These are phyloP conservation scores for Penicillium odoratum DNA, from an alignment of 495 filamentous ascomycete species.

Conservation along the genomic window DNA sequence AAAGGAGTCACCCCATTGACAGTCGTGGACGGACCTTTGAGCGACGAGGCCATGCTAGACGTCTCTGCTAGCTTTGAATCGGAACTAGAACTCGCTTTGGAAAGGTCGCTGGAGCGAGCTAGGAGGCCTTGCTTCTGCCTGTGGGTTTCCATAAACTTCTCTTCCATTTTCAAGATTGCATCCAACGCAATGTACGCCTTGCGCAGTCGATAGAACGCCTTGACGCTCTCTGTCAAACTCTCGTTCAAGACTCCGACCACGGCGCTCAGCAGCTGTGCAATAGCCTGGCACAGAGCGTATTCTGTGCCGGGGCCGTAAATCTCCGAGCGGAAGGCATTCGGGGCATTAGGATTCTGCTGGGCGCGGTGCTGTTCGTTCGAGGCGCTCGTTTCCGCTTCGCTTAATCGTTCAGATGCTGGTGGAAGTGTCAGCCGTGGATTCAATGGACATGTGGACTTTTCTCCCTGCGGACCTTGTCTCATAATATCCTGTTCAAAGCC, in stretches of 20 bases:
- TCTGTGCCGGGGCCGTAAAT: constrained; percentile 85
- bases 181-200: constrained; percentile 88
- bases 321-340: constrained; percentile 52
- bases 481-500: constrained; percentile 96
- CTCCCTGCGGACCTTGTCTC: constrained; percentile 59
- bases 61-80: constrained; percentile 18
- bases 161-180: constrained; percentile 65
- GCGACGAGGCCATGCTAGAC: constrained; percentile 15
- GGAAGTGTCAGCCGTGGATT: neutral
- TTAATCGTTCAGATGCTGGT: constrained; percentile 67
- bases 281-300: constrained; percentile 74
- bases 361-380: constrained; percentile 76
- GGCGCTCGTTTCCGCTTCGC: constrained; percentile 76
- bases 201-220: constrained; percentile 88
- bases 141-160: constrained; percentile 50
- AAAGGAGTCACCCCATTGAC: constrained; percentile 4
- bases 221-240: constrained; percentile 87
- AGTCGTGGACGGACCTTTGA: constrained; percentile 6
- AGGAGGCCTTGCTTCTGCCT: constrained; percentile 18
- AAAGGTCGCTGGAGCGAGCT: constrained; percentile 17
- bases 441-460: neutral
- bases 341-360: constrained; percentile 49
- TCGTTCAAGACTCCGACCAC: constrained; percentile 89
- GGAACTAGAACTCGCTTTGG: constrained; percentile 12
- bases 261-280: constrained; percentile 86